Evolutionary conservation across 768 basidiomycete genomes (phyloP), one percentile per base, ranked within the genome.

Genomic region (Leucocoprinus leucothites): DNA sequence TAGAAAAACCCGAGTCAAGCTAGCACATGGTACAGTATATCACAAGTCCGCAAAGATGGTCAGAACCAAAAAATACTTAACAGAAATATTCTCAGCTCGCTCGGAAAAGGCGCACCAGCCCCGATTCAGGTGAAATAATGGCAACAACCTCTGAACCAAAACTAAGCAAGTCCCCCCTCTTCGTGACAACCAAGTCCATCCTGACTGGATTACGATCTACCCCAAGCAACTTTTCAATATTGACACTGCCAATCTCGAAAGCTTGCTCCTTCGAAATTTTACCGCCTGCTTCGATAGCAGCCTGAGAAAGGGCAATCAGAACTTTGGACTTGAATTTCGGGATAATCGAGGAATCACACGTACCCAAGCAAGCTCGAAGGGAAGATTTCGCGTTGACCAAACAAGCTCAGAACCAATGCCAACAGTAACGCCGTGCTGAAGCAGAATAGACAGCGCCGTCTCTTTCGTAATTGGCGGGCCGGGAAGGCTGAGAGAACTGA

Each of bases 291-390:
- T 77, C 77, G 21, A 80, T 72, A 0, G 77, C 72, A 42, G 76
- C 72, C 80, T 81, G 48, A 36, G 48, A 49, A 14, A 54, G 22
- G 16, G 31, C 14, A 53, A 52, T 34, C 50, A 18, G 25, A 16
- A 7, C 9, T 31, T 34, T 28, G 31, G 28, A 51, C 22, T 28
- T 21, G 51, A 11, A 24, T 48, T 18, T 26, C 35, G 13, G 18
- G 2, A 59, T n/a, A 40, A 25, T 40, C 26, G 46, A 57, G 24
- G 14, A n/a, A 38, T 49, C 18, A 72, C 19, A 72, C 82, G 61
- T 58, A 87, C 89, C 93, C 94, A 95, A 41, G 82, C 89, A 26
- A 84, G 70, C 59, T 96, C 92, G 60, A 93, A 89, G 14, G 87
- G 81, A 9, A 87, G 77, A 64, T 87, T 91, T 22, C 89, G 81